Evolutionary conservation across 345 rosid genomes (phyloP).

Genomic region (Arabidopsis arenosa): DNA sequence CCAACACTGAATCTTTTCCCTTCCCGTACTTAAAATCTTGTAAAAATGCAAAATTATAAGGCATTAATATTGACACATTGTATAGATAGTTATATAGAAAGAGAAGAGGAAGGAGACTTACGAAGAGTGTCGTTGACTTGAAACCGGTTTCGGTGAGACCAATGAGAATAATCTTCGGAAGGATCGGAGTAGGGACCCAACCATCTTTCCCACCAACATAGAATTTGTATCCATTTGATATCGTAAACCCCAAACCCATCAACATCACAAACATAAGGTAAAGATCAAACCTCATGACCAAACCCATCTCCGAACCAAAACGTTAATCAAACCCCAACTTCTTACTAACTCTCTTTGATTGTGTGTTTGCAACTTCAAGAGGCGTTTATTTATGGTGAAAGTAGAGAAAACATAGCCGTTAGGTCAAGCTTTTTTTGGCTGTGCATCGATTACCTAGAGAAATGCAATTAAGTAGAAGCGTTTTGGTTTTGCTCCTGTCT

Average conservation of each 20-base stretch:
- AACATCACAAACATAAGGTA: slow-evolving; percentile 34
- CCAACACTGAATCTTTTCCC: slow-evolving; percentile 68
- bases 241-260: slow-evolving; percentile 47
- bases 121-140: slow-evolving; percentile 84
- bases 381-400: slow-evolving; percentile 45
- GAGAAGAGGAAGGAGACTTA: slow-evolving; percentile 38
- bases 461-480: slow-evolving; percentile 40
- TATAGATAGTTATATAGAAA: neutral
- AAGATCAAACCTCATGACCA: slow-evolving; percentile 24
- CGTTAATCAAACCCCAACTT: neutral
- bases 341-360: neutral
- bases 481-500: slow-evolving; percentile 43
- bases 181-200: slow-evolving; percentile 78
- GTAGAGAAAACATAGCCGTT: slow-evolving; percentile 44
- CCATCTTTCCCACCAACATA: slow-evolving; percentile 81
- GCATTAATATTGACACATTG: neutral
- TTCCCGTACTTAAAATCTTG: slow-evolving; percentile 42
- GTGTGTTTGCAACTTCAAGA: slow-evolving; percentile 16
- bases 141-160: slow-evolving; percentile 87
- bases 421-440: slow-evolving; percentile 41
- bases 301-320: slow-evolving; percentile 18
- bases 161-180: slow-evolving; percentile 66
- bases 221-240: slow-evolving; percentile 54
- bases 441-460: slow-evolving; percentile 28
- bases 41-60: neutral